phyloP scores from a whole-genome alignment of 495 filamentous ascomycete species.

The Cairneyella variabilis region DNA sequence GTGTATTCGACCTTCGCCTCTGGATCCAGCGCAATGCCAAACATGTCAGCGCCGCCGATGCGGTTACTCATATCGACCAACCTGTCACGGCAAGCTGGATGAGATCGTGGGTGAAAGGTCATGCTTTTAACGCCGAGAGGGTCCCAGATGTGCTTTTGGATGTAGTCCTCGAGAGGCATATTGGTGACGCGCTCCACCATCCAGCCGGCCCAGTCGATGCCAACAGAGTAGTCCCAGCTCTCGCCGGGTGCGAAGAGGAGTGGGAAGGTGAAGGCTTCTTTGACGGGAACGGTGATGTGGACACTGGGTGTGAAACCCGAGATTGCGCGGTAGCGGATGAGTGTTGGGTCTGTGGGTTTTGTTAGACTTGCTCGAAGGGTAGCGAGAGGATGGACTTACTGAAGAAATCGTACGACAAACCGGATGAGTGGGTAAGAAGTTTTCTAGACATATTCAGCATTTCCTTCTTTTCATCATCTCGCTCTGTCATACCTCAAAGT shows the following conservation, averaged over 20 bases:
- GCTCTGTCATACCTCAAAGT: constrained; percentile 13
- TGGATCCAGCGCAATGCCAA: constrained; percentile 21
- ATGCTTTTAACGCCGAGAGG: constrained; percentile 50
- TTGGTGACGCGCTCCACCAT: constrained; percentile 47
- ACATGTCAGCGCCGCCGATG: constrained; percentile 12
- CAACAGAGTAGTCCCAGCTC: constrained; percentile 43
- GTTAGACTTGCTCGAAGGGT: no score
- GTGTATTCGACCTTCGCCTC: constrained; percentile 25
- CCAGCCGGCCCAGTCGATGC: constrained; percentile 50
- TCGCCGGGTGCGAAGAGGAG: constrained; percentile 46
- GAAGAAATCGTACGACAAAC: constrained; percentile 12
- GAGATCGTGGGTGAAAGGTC: constrained; percentile 44
- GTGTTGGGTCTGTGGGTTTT: not conserved
- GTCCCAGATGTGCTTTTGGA: constrained; percentile 51
- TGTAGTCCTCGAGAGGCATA: constrained; percentile 49
- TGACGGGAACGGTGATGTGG: not conserved
- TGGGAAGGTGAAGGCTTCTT: constrained; percentile 29
- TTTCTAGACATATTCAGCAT: constrained; percentile 16
- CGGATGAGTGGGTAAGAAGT: constrained; percentile 23
- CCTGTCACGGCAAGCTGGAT: constrained; percentile 33
- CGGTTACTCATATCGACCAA: constrained; percentile 34
- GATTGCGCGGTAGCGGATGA: not conserved
- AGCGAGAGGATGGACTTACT: not conserved
- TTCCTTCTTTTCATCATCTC: not conserved
- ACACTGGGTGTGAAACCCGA: not conserved